Percentiles rank a stretch among this genome's conserved stretches.
phyloP scores from a whole-genome alignment of 768 basidiomycete genomes.

The Saitozyma sp. region DNA sequence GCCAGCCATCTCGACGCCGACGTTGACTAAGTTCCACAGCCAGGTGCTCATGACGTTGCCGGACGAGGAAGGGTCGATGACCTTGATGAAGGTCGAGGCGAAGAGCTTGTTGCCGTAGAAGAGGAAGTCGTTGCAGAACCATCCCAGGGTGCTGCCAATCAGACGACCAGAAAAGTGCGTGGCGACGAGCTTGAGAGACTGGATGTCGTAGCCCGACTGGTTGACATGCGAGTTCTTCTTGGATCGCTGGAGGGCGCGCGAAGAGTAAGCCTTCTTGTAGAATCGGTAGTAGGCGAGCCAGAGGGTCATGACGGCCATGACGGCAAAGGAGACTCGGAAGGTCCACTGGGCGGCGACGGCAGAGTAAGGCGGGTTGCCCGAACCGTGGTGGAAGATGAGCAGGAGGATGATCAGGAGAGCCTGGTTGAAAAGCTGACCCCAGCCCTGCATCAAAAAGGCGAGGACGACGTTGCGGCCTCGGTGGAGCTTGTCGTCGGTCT shows the following conservation, averaged over 20 bases:
- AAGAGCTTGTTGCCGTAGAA: slow-evolving; percentile 56
- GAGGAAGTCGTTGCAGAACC: slow-evolving; percentile 55
- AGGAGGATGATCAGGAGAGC: slow-evolving; percentile 53
- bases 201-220: slow-evolving; percentile 54
- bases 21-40: slow-evolving; percentile 55
- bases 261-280: slow-evolving; percentile 52
- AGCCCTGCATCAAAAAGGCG: slow-evolving; percentile 56
- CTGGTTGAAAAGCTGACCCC: slow-evolving; percentile 54
- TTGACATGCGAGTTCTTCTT: slow-evolving; percentile 50
- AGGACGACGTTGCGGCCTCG: slow-evolving; percentile 54
- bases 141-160: slow-evolving; percentile 45
- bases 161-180: slow-evolving; percentile 51
- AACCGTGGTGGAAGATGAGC: slow-evolving; percentile 51
- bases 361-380: slow-evolving; percentile 47
- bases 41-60: slow-evolving; percentile 52
- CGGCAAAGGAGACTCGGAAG: slow-evolving; percentile 54
- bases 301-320: slow-evolving; percentile 54
- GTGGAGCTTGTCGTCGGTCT: slow-evolving; percentile 54
- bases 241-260: slow-evolving; percentile 43
- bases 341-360: slow-evolving; percentile 52
- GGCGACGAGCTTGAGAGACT: slow-evolving; percentile 51
- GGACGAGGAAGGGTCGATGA: slow-evolving; percentile 51
- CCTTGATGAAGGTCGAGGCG: slow-evolving; percentile 53
- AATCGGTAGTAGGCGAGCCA: slow-evolving; percentile 57
- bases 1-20: slow-evolving; percentile 52